Evolutionary conservation across 306 rosid genomes (phyloP).

Genomic region (Acacia crassicarpa): DNA sequence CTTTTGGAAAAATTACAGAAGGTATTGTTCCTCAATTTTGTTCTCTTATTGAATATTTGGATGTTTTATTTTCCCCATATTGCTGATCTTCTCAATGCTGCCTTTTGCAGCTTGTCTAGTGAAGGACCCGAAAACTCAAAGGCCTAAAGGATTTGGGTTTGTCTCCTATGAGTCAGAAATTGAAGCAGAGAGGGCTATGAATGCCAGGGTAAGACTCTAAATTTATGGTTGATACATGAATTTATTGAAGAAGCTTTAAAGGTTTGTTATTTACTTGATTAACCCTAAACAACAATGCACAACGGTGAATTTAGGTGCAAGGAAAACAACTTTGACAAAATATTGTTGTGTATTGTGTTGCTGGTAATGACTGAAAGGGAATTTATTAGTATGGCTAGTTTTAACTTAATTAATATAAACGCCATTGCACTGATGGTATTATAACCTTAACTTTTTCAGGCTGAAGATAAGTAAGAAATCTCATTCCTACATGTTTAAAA

Average conservation of each 20-base stretch:
- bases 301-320: not conserved
- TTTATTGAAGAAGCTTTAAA: not conserved
- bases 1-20: slow-evolving; percentile 55
- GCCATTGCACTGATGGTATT: slow-evolving; percentile 19
- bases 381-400: not conserved
- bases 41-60: not conserved
- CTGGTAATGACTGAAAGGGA: not conserved
- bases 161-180: slow-evolving; percentile 57
- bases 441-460: slow-evolving; percentile 2
- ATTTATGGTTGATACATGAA: not conserved
- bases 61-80: not conserved
- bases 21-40: slow-evolving; percentile 36
- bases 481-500: not conserved
- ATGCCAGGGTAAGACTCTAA: slow-evolving; percentile 60
- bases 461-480: not conserved
- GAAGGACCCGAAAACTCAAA: slow-evolving; percentile 47
- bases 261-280: not conserved
- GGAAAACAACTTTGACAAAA: not conserved
- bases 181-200: slow-evolving; percentile 68
- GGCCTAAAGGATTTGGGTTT: slow-evolving; percentile 92
- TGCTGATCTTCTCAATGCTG: not conserved
- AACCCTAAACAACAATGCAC: not conserved
- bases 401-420: not conserved
- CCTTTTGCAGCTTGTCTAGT: slow-evolving; percentile 48
- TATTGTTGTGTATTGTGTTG: not conserved